phyloP scores from a whole-genome alignment of 176 grass and related monocot genomes.

The Bolboschoenus planiculmis region DNA sequence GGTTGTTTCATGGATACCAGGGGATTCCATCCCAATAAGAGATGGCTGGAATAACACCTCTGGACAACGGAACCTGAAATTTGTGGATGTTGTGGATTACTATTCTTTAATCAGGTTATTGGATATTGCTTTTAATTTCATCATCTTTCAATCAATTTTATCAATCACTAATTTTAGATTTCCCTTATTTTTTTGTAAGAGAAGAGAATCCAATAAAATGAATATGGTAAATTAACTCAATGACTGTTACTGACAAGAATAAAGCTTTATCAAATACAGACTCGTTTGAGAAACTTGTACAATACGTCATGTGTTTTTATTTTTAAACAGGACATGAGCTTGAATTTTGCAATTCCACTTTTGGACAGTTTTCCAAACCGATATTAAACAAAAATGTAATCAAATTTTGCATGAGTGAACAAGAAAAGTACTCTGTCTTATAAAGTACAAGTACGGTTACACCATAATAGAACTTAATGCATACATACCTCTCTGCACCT shows the following conservation, averaged over 20 bases:
- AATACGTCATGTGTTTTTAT: not conserved
- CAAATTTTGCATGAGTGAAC: not conserved
- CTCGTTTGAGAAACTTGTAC: not conserved
- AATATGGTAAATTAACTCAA: not conserved
- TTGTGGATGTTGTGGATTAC: not conserved
- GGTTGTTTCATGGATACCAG: slow-evolving; percentile 74
- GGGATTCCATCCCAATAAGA: slow-evolving; percentile 62
- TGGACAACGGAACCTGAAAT: slow-evolving; percentile 58
- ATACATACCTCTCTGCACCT: slow-evolving; percentile 50
- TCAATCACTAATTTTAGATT: not conserved
- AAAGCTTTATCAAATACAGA: not conserved
- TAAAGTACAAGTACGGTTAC: not conserved
- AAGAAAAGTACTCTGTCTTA: not conserved
- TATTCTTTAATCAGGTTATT: not conserved
- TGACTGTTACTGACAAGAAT: not conserved
- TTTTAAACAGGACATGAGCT: not conserved
- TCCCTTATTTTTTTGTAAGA: not conserved
- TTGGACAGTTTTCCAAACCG: not conserved
- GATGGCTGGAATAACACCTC: slow-evolving; percentile 84
- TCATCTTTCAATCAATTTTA: not conserved
- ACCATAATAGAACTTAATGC: no score
- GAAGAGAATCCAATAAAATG: not conserved
- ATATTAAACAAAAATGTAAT: not conserved
- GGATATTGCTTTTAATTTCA: not conserved
- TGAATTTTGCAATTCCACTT: not conserved